Base-by-base conservation (phyloP, 768 basidiomycete species). In the Clitopilus hobsonii region DNA sequence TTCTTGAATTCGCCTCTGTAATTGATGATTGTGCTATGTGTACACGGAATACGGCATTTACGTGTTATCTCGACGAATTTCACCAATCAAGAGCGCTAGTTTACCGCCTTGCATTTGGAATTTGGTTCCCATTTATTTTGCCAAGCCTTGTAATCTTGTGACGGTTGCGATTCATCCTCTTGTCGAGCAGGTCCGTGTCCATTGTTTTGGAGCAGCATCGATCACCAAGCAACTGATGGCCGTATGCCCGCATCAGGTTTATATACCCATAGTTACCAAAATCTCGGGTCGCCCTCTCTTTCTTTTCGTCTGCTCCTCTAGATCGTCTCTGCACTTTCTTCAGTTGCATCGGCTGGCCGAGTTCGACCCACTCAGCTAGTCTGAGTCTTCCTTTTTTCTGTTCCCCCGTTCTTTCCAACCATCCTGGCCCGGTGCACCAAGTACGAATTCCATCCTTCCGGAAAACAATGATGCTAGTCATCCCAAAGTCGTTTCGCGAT, bases 1-100 rank as follows among this genome's bases (percentile, higher is more conserved):
- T 64, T 61, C 45, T 55, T 60, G 22, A 53, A 55, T 2, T 32
- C 30, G 29, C 29, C 24, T 25, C 23, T 30, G 32, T 11, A 20
- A 32, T 18, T 16, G n/a, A 13, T 16, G 20, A 1, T 52, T 52
- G 6, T 50, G 16, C 49, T 50, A 24, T 11, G n/a, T 8, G 6
- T 41, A 41, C 8, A 45, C 18, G n/a, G n/a, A n/a, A n/a, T n/a
- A n/a, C n/a, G n/a, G n/a, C n/a, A n/a, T n/a, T n/a, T n/a, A n/a
- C n/a, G n/a, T n/a, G n/a, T n/a, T n/a, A n/a, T n/a, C n/a, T n/a
- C n/a, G n/a, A n/a, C n/a, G n/a, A n/a, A n/a, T n/a, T n/a, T n/a
- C n/a, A n/a, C n/a, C n/a, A n/a, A n/a, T n/a, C n/a, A n/a, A n/a
- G 8, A 36, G 32, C 13, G 8, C 32, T 36, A 11, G 32, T n/a